phyloP scores from a whole-genome alignment of 139 green algal species.

The Pleodorina starrii region DNA sequence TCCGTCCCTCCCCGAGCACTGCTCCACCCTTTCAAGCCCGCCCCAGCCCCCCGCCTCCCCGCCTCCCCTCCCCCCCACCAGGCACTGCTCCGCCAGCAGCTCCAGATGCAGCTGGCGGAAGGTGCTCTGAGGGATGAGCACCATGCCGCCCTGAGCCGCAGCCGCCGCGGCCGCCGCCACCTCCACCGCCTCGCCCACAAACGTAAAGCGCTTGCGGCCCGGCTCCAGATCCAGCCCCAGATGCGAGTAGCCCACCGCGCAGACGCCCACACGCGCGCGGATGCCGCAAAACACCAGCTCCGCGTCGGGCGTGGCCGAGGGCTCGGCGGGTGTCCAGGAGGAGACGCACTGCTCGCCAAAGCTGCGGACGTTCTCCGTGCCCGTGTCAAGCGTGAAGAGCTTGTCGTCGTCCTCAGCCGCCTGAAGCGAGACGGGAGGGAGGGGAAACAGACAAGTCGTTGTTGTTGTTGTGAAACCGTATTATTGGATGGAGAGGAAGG shows the following conservation, averaged over 20 bases:
- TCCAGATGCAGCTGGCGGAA: slow-evolving; percentile 51
- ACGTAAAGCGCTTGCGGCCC: background rate
- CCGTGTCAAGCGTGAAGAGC: slow-evolving; percentile 12
- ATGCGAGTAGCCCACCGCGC: background rate
- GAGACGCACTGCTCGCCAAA: slow-evolving; percentile 47
- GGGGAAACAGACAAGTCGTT: too few species aligned
- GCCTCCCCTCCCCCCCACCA: too few species aligned
- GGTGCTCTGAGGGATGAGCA: slow-evolving; percentile 46
- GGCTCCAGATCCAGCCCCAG: slow-evolving; percentile 13
- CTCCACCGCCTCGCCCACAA: slow-evolving; percentile 34
- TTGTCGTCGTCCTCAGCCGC: slow-evolving; percentile 32
- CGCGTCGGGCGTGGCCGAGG: background rate
- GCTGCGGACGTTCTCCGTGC: slow-evolving; percentile 7
- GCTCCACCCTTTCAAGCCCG: too few species aligned
- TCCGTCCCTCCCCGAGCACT: too few species aligned
- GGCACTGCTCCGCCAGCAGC: slow-evolving; percentile 35
- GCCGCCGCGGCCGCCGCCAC: slow-evolving; percentile 6
- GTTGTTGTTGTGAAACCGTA: too few species aligned
- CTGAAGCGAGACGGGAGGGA: background rate
- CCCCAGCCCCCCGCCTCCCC: too few species aligned
- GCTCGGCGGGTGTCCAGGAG: slow-evolving; percentile 17
- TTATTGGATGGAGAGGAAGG: too few species aligned
- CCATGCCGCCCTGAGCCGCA: slow-evolving; percentile 48
- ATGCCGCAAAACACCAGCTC: slow-evolving; percentile 39
- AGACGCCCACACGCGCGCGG: slow-evolving; percentile 34